Conservation (phyloP, 2,329 filamentous ascomycete genomes). For the Aspergillus novoparasiticus region DNA sequence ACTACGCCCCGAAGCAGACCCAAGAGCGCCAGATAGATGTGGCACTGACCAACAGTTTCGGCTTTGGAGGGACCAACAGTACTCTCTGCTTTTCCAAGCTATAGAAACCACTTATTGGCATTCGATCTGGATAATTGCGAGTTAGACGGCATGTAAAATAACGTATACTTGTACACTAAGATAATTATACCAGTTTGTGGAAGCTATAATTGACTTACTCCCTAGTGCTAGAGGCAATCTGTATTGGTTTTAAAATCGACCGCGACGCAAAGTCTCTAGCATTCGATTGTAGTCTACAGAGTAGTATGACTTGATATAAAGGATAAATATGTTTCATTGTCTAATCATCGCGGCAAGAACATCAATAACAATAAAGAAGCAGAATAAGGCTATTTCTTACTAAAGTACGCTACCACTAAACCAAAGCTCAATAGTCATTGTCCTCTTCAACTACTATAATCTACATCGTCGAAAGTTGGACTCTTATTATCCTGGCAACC, state of each 20-base stretch:
- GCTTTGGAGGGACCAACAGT: constrained; percentile 95
- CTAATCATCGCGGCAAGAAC: neutral
- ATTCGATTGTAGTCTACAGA: neutral
- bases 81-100: constrained; percentile 69
- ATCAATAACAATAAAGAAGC: neutral
- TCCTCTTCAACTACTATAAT: neutral
- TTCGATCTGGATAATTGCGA: neutral
- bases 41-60: constrained; percentile 92
- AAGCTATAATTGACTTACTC: no score
- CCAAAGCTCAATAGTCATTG: neutral
- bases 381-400: neutral
- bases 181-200: neutral
- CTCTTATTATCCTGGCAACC: neutral
- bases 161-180: neutral
- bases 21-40: constrained; percentile 73
- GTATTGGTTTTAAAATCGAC: neutral
- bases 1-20: constrained; percentile 74
- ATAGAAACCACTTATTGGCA: neutral
- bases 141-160: neutral
- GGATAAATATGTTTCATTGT: neutral
- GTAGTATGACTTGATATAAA: neutral
- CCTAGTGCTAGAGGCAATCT: neutral
- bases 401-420: neutral
- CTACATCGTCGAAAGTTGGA: neutral
- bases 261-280: neutral